phyloP scores from a whole-genome alignment of 2,329 filamentous ascomycete genomes.

The Ophiobolus disseminans region DNA sequence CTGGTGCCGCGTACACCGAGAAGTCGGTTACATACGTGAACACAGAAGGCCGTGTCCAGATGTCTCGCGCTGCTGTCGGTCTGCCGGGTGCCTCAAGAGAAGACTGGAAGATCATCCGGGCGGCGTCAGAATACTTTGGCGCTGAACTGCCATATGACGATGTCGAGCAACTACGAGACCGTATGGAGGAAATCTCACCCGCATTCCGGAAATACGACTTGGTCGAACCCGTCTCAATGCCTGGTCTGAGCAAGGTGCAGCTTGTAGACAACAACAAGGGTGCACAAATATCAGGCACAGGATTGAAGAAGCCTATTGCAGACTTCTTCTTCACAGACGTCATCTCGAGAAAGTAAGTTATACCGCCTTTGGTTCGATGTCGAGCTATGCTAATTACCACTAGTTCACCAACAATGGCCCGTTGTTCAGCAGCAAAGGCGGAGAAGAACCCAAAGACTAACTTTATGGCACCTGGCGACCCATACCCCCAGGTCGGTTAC shows the following conservation, averaged over 20 bases:
- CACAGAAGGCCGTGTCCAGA: slow-evolving; percentile 95
- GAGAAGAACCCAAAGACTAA: slow-evolving; percentile 58
- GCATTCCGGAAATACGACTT: slow-evolving; percentile 89
- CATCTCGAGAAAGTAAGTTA: slow-evolving; percentile 87
- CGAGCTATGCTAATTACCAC: slow-evolving; percentile 17
- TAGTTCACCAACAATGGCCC: slow-evolving; percentile 97
- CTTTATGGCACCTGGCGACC: slow-evolving; percentile 59
- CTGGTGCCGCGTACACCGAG: slow-evolving; percentile 95
- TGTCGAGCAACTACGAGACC: slow-evolving; percentile 84
- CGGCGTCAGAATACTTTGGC: slow-evolving; percentile 88
- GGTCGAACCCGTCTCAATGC: slow-evolving; percentile 75
- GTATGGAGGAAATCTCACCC: slow-evolving; percentile 94
- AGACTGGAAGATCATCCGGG: slow-evolving; percentile 99
- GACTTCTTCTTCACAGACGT: slow-evolving; percentile 99
- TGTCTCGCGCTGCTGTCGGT: slow-evolving; percentile 87
- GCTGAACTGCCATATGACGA: slow-evolving; percentile 91
- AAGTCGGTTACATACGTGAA: slow-evolving; percentile 97
- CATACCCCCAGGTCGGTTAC: slow-evolving; percentile 52
- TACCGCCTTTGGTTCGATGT: neutral
- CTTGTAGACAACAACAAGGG: slow-evolving; percentile 97
- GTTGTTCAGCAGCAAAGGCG: slow-evolving; percentile 92
- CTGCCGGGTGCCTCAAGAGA: slow-evolving; percentile 89
- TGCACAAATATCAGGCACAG: slow-evolving; percentile 70
- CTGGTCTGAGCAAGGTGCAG: slow-evolving; percentile 89
- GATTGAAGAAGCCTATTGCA: slow-evolving; percentile 84